Conservation (phyloP, 1,139 yeast genomes). For the Suhomyces yuchorum region DNA sequence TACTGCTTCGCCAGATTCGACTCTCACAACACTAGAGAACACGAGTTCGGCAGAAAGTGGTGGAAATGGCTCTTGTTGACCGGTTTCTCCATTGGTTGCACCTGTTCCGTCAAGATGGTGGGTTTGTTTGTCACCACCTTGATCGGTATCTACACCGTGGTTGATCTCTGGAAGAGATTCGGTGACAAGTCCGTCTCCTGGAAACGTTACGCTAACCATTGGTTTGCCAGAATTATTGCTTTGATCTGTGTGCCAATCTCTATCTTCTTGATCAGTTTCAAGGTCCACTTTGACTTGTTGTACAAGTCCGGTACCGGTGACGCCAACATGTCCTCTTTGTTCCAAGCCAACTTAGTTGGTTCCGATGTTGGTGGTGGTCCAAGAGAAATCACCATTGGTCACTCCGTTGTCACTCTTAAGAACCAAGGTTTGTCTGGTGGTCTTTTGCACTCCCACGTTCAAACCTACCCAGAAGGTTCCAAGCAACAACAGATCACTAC, state of each 20-base stretch:
- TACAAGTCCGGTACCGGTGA: slow-evolving; percentile 89
- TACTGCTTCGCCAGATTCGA: slow-evolving; percentile 80
- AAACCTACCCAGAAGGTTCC: slow-evolving; percentile 93
- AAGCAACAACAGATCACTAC: slow-evolving; percentile 96
- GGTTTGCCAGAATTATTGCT: slow-evolving; percentile 64
- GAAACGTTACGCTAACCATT: slow-evolving; percentile 56
- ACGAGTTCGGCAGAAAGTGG: slow-evolving; percentile 76
- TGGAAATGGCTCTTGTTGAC: slow-evolving; percentile 87
- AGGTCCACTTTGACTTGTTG: slow-evolving; percentile 71
- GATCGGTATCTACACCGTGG: slow-evolving; percentile 75
- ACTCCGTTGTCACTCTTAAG: slow-evolving; percentile 77
- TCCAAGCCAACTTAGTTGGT: slow-evolving; percentile 90
- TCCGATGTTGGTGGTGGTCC: slow-evolving; percentile 85
- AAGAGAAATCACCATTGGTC: slow-evolving; percentile 78
- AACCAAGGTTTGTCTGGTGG: slow-evolving; percentile 94
- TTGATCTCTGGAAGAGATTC: slow-evolving; percentile 70
- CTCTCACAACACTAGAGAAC: slow-evolving; percentile 58
- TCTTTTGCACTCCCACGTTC: slow-evolving; percentile 90
- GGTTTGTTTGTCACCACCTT: slow-evolving; percentile 75
- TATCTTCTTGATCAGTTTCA: slow-evolving; percentile 67
- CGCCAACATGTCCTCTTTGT: slow-evolving; percentile 93
- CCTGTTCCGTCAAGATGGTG: slow-evolving; percentile 85
- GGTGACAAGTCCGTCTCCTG: slow-evolving; percentile 58
- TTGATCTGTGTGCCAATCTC: slow-evolving; percentile 62
- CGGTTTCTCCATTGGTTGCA: slow-evolving; percentile 75